Conservation (phyloP, 345 rosid genomes). For the Murraya koenigii region DNA sequence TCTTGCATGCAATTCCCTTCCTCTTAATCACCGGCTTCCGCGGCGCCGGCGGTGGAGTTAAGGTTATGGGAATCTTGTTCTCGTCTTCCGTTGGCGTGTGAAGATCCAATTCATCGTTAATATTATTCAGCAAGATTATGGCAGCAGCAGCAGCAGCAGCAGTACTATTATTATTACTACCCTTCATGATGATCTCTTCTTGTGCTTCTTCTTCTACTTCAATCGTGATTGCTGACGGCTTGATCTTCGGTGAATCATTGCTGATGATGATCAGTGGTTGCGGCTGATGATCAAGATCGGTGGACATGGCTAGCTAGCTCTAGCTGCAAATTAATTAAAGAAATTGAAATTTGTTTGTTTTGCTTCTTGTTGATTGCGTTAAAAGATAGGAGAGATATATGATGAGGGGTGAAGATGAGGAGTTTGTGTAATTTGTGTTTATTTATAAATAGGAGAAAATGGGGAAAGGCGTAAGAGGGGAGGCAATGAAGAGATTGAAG, state of each 20-base stretch:
- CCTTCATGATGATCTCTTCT: neutral
- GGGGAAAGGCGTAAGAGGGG: neutral
- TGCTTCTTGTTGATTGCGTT: neutral
- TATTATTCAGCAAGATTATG: too few relatives aligned
- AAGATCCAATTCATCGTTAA: slow-evolving; percentile 7
- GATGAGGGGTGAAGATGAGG: neutral
- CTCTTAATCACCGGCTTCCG: slow-evolving; percentile 7
- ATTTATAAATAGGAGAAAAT: neutral
- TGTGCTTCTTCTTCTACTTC: neutral
- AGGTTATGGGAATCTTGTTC: slow-evolving; percentile 21
- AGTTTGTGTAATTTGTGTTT: neutral
- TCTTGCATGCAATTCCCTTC: slow-evolving; percentile 12
- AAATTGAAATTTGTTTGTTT: too few relatives aligned
- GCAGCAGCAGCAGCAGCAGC: too few relatives aligned
- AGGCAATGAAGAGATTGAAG: neutral
- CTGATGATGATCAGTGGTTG: neutral
- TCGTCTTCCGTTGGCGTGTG: slow-evolving; percentile 26
- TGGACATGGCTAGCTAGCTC: neutral
- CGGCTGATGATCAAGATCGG: neutral
- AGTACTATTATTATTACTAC: too few relatives aligned
- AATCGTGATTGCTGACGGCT: neutral
- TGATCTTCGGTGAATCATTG: neutral
- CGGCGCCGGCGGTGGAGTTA: slow-evolving; percentile 32
- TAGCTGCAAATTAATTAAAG: neutral
- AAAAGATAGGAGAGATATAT: neutral